Evolutionary conservation across 768 basidiomycete species (phyloP), one percentile per base, ranked within the genome.

Genomic region (Mrakia gelida): DNA sequence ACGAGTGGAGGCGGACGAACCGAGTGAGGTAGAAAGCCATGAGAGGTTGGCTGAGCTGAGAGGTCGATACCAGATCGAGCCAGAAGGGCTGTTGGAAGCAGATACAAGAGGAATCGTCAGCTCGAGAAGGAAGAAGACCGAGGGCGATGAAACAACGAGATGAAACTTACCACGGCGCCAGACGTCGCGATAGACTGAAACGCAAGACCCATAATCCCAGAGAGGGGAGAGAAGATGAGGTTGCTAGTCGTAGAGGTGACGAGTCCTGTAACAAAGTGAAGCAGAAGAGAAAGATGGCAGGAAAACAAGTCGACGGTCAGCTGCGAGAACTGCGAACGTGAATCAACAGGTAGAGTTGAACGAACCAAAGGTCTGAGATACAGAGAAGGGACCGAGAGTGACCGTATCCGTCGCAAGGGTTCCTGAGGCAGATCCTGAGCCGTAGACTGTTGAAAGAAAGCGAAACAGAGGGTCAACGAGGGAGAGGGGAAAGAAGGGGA

Each of bases 1-100:
- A 32, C 28, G n/a, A 30, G 28, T 16, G 34, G 34, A 1, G 30
- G 15, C 65, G 65, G 16, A 67, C 65, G n/a, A 21, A 71, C 54
- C 75, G 32, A 34, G 76, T 77, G n/a, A 77, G 76, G 43, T 72
- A 59, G 41, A 71, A 77, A 16, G 70, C 76, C 34, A 77, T 71
- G 28, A 77, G 70, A 3, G 76, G 75, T 2, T 23, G n/a, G 0
- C 71, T 73, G 32, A 73, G 73, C 54, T 62, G 15, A 16, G 59
- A 61, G 30, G 34, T 71, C 30, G 32, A 38, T 13, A 71, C 59
- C 30, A 75, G 45, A 28, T 63, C 34, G 28, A 72, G 49, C 76
- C 76, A 77, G 34, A 61, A 77, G 8, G 76, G 76, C 76, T 77
- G 76, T 1, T 6, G 61, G 45, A 9, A n/a, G 26, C 0, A 32